Evolutionary conservation across 768 basidiomycete genomes (phyloP), one percentile per base, ranked within the genome.

Genomic region (Lentinula aciculospora): DNA sequence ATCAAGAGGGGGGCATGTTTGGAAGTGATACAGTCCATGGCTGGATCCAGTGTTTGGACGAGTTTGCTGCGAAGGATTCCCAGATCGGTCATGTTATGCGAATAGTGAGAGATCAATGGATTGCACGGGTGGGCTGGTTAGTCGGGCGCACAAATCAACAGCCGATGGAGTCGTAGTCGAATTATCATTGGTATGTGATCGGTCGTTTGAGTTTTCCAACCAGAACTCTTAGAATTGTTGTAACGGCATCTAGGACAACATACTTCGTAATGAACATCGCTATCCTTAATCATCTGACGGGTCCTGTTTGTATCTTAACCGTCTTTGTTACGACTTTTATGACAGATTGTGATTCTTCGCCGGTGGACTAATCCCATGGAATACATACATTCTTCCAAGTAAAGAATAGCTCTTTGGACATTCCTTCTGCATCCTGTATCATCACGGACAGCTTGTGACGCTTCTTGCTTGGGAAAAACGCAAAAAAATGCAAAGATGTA

Each of bases 1-100:
- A 93, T 65, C 74, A 71, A 13, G 76, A 86, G 60, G 88, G 83
- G 4, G 84, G 88, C 4, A 90, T 94, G 90, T 92, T 92, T 67
- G 83, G 88, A 2, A 77, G 75, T 34, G 89, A 92, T 60, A 81
- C 79, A 8, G 89, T 86, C 40, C 71, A 76, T 61, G 73, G 71
- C 4, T 94, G 91, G 91, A 85, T 85, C 64, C 77, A 81, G 40
- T 78, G 74, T 7, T 67, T 94, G 65, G 88, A 92, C 55, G 80
- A 81, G 42, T 80, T 88, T 64, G 84, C 78, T 37, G 72, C 74
- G 19, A 82, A 83, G 59, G 71, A 69, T 23, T 59, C 66, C 40
- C 73, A 73, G 42, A 71, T 71, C 23, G 65, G 67, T 40, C 64
- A 67, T 2, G 63, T 74, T 19, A 75, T 82, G 74, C 67, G 72